A percentile compares a stretch with the other conserved stretches of the same genome.
phyloP scores from a whole-genome alignment of 2,329 filamentous ascomycete species.

The Huntiella moniliformis region DNA sequence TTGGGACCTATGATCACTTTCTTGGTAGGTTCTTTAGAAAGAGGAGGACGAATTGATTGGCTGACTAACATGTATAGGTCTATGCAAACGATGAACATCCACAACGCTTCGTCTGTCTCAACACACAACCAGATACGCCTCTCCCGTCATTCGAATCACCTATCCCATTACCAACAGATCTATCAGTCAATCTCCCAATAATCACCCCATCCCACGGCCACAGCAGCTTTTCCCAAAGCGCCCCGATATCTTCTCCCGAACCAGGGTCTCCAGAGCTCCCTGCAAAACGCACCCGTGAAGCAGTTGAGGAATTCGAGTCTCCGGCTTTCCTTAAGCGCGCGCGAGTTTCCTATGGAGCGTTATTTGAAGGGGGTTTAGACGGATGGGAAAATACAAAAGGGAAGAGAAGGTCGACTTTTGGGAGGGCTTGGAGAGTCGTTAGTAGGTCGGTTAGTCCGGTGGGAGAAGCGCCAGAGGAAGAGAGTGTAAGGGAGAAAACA shows the following conservation, averaged over 20 bases:
- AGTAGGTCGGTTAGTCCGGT: slow-evolving; percentile 55
- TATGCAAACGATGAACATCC: slow-evolving; percentile 5
- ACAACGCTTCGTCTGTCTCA: slow-evolving; percentile 32
- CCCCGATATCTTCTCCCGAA: no score
- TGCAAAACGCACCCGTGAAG: slow-evolving; percentile 16
- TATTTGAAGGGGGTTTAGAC: slow-evolving; percentile 45
- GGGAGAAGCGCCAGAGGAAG: slow-evolving; percentile 14
- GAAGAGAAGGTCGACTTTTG: slow-evolving; percentile 19
- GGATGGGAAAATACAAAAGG: slow-evolving; percentile 44
- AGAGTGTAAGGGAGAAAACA: neutral
- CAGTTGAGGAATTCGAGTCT: slow-evolving; percentile 44
- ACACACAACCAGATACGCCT: slow-evolving; percentile 18
- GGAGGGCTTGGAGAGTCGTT: slow-evolving; percentile 54
- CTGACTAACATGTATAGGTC: slow-evolving; percentile 3
- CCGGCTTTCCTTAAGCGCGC: slow-evolving; percentile 63
- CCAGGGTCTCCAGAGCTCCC: neutral
- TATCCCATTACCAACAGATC: slow-evolving; percentile 8
- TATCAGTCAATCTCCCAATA: slow-evolving; percentile 9
- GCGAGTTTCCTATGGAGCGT: slow-evolving; percentile 47
- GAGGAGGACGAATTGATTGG: neutral
- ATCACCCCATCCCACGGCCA: slow-evolving; percentile 10
- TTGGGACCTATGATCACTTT: slow-evolving; percentile 32
- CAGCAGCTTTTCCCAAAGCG: no score
- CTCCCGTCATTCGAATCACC: slow-evolving; percentile 13
- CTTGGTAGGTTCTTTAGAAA: slow-evolving; percentile 19